Percentiles rank a stretch among this genome's conserved stretches.
Evolutionary conservation across 768 basidiomycete species (phyloP).

Genomic region (Lentinula sp.): DNA sequence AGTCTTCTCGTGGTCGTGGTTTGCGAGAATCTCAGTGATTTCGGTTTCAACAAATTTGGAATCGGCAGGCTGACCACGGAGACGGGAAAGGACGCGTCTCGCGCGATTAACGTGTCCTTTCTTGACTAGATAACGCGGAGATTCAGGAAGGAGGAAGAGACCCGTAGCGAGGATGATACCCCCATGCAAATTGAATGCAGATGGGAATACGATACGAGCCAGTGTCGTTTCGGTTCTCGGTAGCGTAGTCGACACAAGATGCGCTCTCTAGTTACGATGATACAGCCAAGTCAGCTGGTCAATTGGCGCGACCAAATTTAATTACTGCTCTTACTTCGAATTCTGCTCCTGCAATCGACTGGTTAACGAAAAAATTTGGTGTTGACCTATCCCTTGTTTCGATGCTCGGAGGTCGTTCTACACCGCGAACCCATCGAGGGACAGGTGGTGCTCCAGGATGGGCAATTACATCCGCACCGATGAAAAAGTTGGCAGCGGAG

Average conservation of each 20-base stretch:
- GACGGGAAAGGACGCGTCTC: slow-evolving; percentile 50
- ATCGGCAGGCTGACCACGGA: slow-evolving; percentile 47
- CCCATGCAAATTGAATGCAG: slow-evolving; percentile 73
- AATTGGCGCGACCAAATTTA: slow-evolving; percentile 15
- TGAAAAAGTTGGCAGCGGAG: slow-evolving; percentile 15
- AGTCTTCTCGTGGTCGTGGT: slow-evolving; percentile 56
- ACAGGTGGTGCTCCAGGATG: slow-evolving; percentile 18
- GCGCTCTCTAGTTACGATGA: slow-evolving; percentile 26
- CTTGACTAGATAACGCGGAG: slow-evolving; percentile 76
- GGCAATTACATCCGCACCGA: slow-evolving; percentile 18
- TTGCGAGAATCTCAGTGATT: slow-evolving; percentile 40
- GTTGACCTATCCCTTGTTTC: slow-evolving; percentile 21
- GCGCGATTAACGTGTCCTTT: slow-evolving; percentile 56
- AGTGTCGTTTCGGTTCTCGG: slow-evolving; percentile 43
- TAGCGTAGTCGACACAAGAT: slow-evolving; percentile 60
- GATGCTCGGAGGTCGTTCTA: slow-evolving; percentile 1
- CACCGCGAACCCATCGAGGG: slow-evolving; percentile 3
- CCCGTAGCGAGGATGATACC: slow-evolving; percentile 63
- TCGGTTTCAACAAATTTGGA: slow-evolving; percentile 51
- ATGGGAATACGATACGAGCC: slow-evolving; percentile 68
- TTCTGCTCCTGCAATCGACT: slow-evolving; percentile 17
- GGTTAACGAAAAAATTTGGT: slow-evolving; percentile 15
- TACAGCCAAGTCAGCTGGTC: slow-evolving; percentile 15
- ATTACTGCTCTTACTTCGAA: slow-evolving; percentile 19
- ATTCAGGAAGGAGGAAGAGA: slow-evolving; percentile 72